Percentiles rank a stretch among this genome's conserved stretches.
phyloP scores from a whole-genome alignment of 179 eudicot species.

The Carnegiea gigantea region DNA sequence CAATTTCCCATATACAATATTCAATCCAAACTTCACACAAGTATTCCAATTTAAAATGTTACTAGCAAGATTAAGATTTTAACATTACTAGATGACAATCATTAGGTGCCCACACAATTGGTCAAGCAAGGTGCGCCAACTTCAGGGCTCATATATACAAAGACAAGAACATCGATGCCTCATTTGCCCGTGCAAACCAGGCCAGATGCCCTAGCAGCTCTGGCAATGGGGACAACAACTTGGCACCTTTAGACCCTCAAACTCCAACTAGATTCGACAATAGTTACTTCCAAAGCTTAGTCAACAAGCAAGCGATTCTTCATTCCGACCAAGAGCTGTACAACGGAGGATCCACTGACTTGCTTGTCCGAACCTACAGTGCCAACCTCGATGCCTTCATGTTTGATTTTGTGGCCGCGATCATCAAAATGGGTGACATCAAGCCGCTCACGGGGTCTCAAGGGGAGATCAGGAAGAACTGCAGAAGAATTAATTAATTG shows the following conservation, averaged over 20 bases:
- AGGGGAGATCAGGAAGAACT: slow-evolving; percentile 64
- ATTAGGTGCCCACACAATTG: slow-evolving; percentile 56
- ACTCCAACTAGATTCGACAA: slow-evolving; percentile 50
- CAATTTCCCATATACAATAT: not conserved
- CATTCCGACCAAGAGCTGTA: slow-evolving; percentile 59
- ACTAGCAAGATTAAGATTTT: not conserved
- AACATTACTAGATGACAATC: not conserved
- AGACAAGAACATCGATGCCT: slow-evolving; percentile 51
- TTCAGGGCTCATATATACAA: slow-evolving; percentile 64
- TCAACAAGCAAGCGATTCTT: slow-evolving; percentile 44
- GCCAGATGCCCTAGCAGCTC: slow-evolving; percentile 41
- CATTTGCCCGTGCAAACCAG: slow-evolving; percentile 39
- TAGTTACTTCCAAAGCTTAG: slow-evolving; percentile 48
- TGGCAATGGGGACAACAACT: slow-evolving; percentile 52
- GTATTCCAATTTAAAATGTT: not conserved
- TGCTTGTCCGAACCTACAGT: slow-evolving; percentile 42
- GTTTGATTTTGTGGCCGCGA: slow-evolving; percentile 47
- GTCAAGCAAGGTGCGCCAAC: slow-evolving; percentile 59
- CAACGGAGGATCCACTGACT: slow-evolving; percentile 54
- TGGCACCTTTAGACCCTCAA: slow-evolving; percentile 51
- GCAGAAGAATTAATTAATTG: slow-evolving; percentile 46
- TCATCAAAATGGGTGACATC: slow-evolving; percentile 68
- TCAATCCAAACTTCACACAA: not conserved
- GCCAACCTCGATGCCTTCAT: slow-evolving; percentile 26
- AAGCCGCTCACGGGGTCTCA: slow-evolving; percentile 58